Conservation (phyloP, 78 protist species). For the Chrysochromulina tobinii region DNA sequence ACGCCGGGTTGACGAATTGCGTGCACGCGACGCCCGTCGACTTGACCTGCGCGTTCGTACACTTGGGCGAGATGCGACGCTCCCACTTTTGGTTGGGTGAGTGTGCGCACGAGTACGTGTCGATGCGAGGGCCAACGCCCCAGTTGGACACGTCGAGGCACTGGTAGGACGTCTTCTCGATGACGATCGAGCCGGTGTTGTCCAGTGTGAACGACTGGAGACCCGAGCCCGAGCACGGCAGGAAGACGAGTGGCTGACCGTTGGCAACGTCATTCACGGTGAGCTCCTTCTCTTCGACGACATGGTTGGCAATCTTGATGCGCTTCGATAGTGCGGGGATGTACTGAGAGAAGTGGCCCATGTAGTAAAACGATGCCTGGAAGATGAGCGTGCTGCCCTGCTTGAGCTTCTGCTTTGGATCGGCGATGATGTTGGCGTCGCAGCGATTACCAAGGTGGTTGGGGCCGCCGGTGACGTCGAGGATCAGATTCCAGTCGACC, state of each 20-base stretch:
- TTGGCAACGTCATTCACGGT: not conserved
- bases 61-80: not conserved
- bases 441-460: slow-evolving; percentile 15
- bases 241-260: not conserved
- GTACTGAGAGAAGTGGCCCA: not conserved
- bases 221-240: too few relatives aligned
- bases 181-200: not conserved
- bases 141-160: not conserved
- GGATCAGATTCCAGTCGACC: slow-evolving; percentile 44
- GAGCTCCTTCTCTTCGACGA: not conserved
- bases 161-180: not conserved
- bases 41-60: not conserved
- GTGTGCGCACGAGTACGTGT: not conserved
- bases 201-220: not conserved
- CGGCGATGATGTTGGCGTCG: slow-evolving; percentile 13
- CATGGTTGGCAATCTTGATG: not conserved
- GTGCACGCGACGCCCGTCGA: not conserved
- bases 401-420: not conserved
- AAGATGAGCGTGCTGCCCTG: not conserved
- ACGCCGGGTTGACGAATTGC: not conserved
- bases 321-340: not conserved
- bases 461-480: slow-evolving; percentile 40
- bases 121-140: not conserved
- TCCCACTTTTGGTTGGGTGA: not conserved
- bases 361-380: not conserved